Conservation (phyloP, 768 basidiomycete genomes). For the Tulasnella sp. region DNA sequence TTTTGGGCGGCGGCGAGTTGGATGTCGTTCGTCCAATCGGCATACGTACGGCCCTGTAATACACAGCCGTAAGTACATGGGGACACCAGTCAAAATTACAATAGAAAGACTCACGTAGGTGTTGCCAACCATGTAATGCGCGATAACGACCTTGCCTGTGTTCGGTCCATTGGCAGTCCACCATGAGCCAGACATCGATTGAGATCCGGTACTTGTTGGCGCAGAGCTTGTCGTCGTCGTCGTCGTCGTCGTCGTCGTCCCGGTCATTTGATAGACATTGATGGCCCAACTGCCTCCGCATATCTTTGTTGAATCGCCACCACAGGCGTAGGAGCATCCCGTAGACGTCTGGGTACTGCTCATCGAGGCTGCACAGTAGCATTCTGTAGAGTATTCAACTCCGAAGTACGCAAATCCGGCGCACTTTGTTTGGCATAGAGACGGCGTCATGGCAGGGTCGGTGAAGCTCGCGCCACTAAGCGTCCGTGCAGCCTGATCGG, state of each 20-base stretch:
- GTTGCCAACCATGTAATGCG: constrained; percentile 24
- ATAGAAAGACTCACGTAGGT: constrained; percentile 21
- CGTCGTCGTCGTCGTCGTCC: background rate
- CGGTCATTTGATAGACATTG: background rate
- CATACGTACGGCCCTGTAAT: no score
- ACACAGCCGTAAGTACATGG: background rate
- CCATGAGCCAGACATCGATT: background rate
- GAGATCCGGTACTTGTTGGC: background rate
- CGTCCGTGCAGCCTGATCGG: background rate
- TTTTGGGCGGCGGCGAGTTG: background rate
- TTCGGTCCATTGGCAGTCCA: constrained; percentile 1
- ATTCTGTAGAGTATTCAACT: background rate
- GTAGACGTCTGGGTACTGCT: background rate
- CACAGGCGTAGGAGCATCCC: background rate
- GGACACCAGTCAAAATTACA: no score
- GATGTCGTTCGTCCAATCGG: no score
- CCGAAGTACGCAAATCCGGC: no score
- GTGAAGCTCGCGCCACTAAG: background rate
- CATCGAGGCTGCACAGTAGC: background rate
- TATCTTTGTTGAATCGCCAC: background rate
- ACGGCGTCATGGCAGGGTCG: constrained; percentile 1
- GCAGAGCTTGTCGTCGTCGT: background rate
- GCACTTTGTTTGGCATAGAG: no score
- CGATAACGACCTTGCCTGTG: constrained; percentile 19
- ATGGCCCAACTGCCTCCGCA: background rate